Evolutionary conservation across 306 rosid species (phyloP), one percentile per base, ranked within the genome.

Genomic region (Cajanus cajan): DNA sequence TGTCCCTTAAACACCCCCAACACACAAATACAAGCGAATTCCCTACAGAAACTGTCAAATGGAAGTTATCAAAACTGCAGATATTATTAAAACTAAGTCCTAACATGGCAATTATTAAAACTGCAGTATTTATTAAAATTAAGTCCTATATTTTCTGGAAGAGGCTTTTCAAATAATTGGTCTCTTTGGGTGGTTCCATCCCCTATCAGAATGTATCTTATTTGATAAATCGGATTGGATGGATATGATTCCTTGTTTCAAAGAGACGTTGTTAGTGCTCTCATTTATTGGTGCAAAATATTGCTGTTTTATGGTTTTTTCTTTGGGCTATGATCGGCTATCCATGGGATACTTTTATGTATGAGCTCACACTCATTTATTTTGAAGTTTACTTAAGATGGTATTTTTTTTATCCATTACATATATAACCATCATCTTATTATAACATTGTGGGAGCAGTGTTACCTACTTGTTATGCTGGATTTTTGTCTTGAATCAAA

Each of bases 171-270:
- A 15, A n/a, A 47, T 15, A 47, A 15, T n/a, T 48, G 55, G 9
- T 48, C 22, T n/a, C 22, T n/a, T 48, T 15, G 52, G 19, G 18
- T 47, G 52, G 52, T 47, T 0, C 5, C 18, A 47, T 47, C 52
- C 52, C 52, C 14, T 15, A 14, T 47, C 52, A 15, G 52, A 15
- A 4, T 14, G 6, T 21, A 21, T 55, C 34, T 67, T 37, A 40
- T 59, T 37, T 58, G 82, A 85, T 64, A 2, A 47, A 13, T 54
- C 81, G 33, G 72, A 58, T 63, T 57, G 8, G 37, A 28, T 43
- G 73, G 44, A 39, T 25, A 40, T 51, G 51, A 18, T n/a, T 21
- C 47, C 54, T 58, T 33, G 16, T 73, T 64, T 45, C 8, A 19
- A 70, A 51, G 75, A 54, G 13, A 39, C 16, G 8, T 47, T 6